These are phyloP conservation scores for Apiospora arundinis DNA, from an alignment of 2,329 filamentous ascomycete genomes.

Conservation along the genomic window DNA sequence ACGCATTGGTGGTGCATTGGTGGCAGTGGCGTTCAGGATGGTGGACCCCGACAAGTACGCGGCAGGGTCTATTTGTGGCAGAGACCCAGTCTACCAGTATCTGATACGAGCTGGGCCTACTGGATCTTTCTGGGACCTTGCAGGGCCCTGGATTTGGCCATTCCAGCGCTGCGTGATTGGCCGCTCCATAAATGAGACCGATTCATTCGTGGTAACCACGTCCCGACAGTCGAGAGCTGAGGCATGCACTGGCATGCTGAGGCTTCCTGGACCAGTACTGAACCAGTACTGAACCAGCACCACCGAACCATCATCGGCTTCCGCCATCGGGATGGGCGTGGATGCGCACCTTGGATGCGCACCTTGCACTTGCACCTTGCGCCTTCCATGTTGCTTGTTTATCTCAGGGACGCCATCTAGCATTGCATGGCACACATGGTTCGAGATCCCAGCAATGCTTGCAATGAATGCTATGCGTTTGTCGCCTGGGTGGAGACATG, in stretches of 20 bases:
- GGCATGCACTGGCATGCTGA: neutral
- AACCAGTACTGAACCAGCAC: no score
- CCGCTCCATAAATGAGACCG: conserved; percentile 12
- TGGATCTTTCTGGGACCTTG: neutral
- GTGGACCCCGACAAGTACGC: conserved; percentile 5
- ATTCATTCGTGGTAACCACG: neutral
- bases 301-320: neutral
- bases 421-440: neutral
- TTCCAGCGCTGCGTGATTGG: neutral
- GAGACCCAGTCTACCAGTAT: neutral
- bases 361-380: neutral
- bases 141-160: neutral
- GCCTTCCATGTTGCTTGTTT: neutral
- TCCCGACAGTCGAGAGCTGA: no score
- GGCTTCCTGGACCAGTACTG: neutral
- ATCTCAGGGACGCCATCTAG: conserved; percentile 9
- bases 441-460: neutral
- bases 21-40: conserved; percentile 2
- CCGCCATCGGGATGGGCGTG: neutral
- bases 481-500: neutral
- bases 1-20: conserved; percentile 1
- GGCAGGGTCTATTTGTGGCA: conserved; percentile 14
- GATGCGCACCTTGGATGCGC: neutral
- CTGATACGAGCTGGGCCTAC: conserved; percentile 21
- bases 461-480: conserved; percentile 1